phyloP scores from a whole-genome alignment of 768 basidiomycete genomes.

The Calvatia gigantea region DNA sequence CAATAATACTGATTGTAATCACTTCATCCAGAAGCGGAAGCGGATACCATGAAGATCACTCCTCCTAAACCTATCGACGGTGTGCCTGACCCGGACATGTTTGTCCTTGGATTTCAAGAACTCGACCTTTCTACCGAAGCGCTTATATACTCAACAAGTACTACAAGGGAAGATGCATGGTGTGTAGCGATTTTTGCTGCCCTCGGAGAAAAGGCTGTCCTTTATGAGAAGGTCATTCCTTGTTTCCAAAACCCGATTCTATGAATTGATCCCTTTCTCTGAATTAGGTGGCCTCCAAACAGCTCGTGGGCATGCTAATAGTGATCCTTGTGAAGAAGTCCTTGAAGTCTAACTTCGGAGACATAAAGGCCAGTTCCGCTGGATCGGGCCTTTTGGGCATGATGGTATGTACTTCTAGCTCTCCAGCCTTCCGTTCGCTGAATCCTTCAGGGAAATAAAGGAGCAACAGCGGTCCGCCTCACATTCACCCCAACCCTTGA shows the following conservation, averaged over 20 bases:
- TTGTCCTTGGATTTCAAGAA: conserved; percentile 81
- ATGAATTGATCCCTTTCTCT: not conserved
- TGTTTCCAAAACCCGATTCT: not conserved
- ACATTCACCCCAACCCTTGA: conserved; percentile 43
- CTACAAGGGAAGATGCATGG: conserved; percentile 71
- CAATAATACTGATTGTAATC: not conserved
- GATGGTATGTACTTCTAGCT: conserved; percentile 46
- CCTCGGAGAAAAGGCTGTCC: conserved; percentile 60
- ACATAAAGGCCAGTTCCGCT: conserved; percentile 48
- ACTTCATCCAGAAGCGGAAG: not conserved
- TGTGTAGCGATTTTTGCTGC: conserved; percentile 58
- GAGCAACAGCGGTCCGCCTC: conserved; percentile 65
- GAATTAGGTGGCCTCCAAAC: conserved; percentile 62
- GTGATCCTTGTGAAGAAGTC: conserved; percentile 60
- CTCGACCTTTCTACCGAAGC: conserved; percentile 78
- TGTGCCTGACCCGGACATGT: conserved; percentile 49
- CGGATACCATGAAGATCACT: not conserved
- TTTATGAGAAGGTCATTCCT: conserved; percentile 61
- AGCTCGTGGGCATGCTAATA: conserved; percentile 83
- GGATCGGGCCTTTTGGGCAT: conserved; percentile 77
- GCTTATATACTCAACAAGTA: conserved; percentile 63
- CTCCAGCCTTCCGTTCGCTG: not conserved
- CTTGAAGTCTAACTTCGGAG: conserved; percentile 46
- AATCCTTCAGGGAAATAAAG: conserved; percentile 72
- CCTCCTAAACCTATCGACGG: conserved; percentile 22